Conservation (phyloP, 2,329 filamentous ascomycete genomes). For the Didymella segeticola region DNA sequence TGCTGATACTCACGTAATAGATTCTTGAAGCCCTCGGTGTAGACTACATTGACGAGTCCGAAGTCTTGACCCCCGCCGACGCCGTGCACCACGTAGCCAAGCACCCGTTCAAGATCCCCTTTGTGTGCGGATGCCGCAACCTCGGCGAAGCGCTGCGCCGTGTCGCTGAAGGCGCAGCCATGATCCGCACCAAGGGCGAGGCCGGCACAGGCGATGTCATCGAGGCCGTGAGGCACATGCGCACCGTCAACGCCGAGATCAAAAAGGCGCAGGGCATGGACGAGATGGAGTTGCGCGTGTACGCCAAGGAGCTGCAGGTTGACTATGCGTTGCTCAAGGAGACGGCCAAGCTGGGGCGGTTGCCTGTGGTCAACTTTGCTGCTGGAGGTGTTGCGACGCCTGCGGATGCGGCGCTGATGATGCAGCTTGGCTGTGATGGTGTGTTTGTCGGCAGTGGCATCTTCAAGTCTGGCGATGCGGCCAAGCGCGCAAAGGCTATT, state of each 20-base stretch:
- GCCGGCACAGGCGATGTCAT: constrained; percentile 96
- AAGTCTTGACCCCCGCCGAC: constrained; percentile 96
- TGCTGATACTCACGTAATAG: constrained; percentile 50
- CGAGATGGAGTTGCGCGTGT: constrained; percentile 76
- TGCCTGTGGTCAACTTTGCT: constrained; percentile 97
- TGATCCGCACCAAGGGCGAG: constrained; percentile 99
- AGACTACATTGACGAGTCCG: constrained; percentile 98
- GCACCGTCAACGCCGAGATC: constrained; percentile 85
- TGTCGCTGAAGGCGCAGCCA: constrained; percentile 91
- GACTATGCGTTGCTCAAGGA: constrained; percentile 82
- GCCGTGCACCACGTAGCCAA: constrained; percentile 92
- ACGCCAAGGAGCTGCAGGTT: constrained; percentile 81
- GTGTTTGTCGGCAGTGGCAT: constrained; percentile 97
- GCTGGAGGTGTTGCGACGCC: constrained; percentile 99
- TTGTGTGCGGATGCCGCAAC: constrained; percentile 96
- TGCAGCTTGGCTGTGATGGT: constrained; percentile 97
- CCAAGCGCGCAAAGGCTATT: constrained; percentile 90
- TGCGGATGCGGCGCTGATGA: constrained; percentile 96
- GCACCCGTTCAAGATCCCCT: constrained; percentile 79
- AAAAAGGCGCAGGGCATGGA: constrained; percentile 69
- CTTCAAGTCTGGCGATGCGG: constrained; percentile 94
- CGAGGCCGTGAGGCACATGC: constrained; percentile 95
- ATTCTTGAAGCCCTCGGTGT: constrained; percentile 94
- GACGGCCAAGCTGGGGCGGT: constrained; percentile 82
- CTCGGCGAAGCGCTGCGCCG: constrained; percentile 90